A percentile compares a stretch with the other conserved stretches of the same genome.
Conservation (phyloP, 768 basidiomycete genomes). For the Termitomyces bulborhizus region DNA sequence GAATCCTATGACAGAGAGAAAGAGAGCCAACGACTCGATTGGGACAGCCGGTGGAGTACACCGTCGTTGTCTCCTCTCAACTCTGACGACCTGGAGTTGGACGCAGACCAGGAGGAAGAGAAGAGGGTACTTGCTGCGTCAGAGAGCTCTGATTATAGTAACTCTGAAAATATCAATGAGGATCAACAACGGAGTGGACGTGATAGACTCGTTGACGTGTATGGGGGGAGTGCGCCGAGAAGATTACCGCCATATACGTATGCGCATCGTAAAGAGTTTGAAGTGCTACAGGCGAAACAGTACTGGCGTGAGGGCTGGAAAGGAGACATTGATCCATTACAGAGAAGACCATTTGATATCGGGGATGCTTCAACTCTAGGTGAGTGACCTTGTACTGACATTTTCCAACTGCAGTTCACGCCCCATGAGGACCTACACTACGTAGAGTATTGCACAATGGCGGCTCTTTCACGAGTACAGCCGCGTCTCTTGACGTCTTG, state of each 20-base stretch:
- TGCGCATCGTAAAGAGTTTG: slow-evolving; percentile 49
- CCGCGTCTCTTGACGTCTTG: slow-evolving; percentile 11
- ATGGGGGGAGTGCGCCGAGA: slow-evolving; percentile 5
- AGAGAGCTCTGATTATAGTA: neutral
- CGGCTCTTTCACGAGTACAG: neutral
- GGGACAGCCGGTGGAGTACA: slow-evolving; percentile 49
- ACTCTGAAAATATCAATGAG: neutral
- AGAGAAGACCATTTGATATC: slow-evolving; percentile 44
- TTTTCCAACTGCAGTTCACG: neutral
- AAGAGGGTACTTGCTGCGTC: neutral
- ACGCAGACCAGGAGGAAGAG: slow-evolving; percentile 13
- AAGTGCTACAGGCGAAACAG: slow-evolving; percentile 55
- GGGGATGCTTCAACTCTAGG: slow-evolving; percentile 73
- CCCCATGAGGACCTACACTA: slow-evolving; percentile 14
- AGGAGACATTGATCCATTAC: slow-evolving; percentile 31
- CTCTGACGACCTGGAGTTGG: slow-evolving; percentile 45
- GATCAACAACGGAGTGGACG: neutral
- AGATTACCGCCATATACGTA: slow-evolving; percentile 27
- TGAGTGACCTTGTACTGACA: slow-evolving; percentile 17
- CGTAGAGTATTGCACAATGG: slow-evolving; percentile 8
- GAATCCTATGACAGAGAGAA: slow-evolving; percentile 16
- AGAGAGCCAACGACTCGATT: slow-evolving; percentile 18
- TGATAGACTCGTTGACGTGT: neutral
- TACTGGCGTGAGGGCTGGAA: slow-evolving; percentile 74
- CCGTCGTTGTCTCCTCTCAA: slow-evolving; percentile 64